Evolutionary conservation across 305 asterid species (phyloP).

Genomic region (Nicotiana rustica): DNA sequence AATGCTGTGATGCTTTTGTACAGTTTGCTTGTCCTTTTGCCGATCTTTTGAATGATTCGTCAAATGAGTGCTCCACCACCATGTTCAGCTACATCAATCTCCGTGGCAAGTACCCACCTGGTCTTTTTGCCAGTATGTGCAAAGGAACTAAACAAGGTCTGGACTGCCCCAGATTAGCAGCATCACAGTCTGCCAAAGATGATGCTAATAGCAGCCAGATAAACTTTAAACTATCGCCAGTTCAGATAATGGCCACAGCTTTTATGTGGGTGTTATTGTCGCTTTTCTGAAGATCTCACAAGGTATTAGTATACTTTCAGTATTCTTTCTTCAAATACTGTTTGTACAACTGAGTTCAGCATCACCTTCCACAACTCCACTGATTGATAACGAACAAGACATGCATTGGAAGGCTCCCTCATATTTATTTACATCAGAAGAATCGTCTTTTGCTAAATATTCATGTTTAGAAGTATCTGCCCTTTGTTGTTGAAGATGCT

Average conservation of each 20-base stretch:
- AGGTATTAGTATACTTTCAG: neutral
- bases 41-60: conserved; percentile 53
- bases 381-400: neutral
- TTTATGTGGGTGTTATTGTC: conserved; percentile 19
- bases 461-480: neutral
- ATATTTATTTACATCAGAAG: neutral
- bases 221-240: conserved; percentile 11
- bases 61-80: conserved; percentile 47
- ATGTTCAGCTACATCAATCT: conserved; percentile 60
- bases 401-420: conserved; percentile 1
- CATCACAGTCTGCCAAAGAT: conserved; percentile 37
- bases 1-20: conserved; percentile 53
- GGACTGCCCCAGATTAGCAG: conserved; percentile 47
- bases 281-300: conserved; percentile 7
- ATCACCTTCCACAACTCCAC: neutral
- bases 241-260: conserved; percentile 18
- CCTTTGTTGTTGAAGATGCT: neutral
- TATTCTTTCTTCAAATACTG: neutral
- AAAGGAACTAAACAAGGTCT: conserved; percentile 54
- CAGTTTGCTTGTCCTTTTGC: conserved; percentile 65
- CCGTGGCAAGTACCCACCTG: conserved; percentile 64
- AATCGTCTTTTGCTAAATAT: neutral
- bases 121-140: conserved; percentile 64
- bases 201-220: conserved; percentile 27
- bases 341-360: neutral